A percentile compares a stretch with the other conserved stretches of the same genome.
Conservation (phyloP, 345 rosid species). For the Erysimum cheiranthoides region DNA sequence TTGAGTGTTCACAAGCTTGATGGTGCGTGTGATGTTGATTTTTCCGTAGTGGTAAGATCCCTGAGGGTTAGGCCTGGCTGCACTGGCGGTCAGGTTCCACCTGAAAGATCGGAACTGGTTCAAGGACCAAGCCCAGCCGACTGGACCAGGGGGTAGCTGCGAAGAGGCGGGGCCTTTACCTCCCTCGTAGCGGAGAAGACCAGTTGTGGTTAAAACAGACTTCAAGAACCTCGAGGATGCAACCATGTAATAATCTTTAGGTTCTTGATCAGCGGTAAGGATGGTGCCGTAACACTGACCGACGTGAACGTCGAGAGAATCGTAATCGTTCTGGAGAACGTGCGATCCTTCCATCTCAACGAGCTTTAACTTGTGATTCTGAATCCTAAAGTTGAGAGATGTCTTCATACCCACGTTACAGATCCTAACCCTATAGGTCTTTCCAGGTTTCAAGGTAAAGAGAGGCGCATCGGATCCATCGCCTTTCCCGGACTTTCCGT, state of each 20-base stretch:
- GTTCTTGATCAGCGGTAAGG: constrained; percentile 58
- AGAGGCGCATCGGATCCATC: constrained; percentile 52
- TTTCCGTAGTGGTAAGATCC: constrained; percentile 80
- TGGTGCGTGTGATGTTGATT: constrained; percentile 70
- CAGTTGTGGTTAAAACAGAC: constrained; percentile 45
- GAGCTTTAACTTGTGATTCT: constrained; percentile 65
- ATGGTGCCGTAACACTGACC: constrained; percentile 65
- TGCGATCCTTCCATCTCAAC: constrained; percentile 84
- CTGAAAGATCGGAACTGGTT: constrained; percentile 78
- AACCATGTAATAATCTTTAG: constrained; percentile 65
- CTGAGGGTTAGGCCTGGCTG: constrained; percentile 89
- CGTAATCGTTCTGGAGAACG: constrained; percentile 61
- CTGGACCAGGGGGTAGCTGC: constrained; percentile 56
- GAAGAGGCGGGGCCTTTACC: constrained; percentile 57
- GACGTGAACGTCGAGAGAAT: constrained; percentile 72
- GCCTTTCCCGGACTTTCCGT: constrained; percentile 57
- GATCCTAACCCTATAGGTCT: constrained; percentile 65
- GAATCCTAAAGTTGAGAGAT: constrained; percentile 68
- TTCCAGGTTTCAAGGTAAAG: constrained; percentile 64
- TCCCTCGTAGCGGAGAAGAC: constrained; percentile 56
- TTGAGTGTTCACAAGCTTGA: constrained; percentile 61
- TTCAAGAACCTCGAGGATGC: constrained; percentile 69
- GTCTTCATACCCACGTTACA: constrained; percentile 72
- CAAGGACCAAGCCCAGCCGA: constrained; percentile 77
- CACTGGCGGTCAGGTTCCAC: constrained; percentile 81